Conservation (phyloP, 2,329 filamentous ascomycete species). For the Penicillium fuscoglaucum region DNA sequence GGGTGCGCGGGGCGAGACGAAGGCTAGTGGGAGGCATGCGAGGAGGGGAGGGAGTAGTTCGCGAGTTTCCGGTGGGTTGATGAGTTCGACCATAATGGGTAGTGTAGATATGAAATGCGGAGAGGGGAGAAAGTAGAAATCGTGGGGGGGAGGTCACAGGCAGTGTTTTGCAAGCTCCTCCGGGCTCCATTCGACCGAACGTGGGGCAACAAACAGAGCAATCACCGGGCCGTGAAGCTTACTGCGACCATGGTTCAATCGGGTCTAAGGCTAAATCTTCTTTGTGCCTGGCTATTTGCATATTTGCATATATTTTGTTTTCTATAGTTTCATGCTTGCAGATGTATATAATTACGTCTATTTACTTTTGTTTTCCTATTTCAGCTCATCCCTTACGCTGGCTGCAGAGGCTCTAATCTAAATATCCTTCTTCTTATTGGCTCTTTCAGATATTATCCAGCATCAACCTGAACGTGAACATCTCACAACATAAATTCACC, state of each 20-base stretch:
- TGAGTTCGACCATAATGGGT: constrained; percentile 53
- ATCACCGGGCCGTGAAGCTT: constrained; percentile 5
- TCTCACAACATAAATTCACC: background rate
- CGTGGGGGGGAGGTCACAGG: background rate
- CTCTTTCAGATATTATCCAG: background rate
- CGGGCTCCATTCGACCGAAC: constrained; percentile 22
- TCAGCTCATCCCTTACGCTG: background rate
- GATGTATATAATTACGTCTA: background rate
- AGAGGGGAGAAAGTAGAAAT: constrained; percentile 4
- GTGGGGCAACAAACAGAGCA: constrained; percentile 14
- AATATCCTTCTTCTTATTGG: background rate
- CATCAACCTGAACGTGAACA: background rate
- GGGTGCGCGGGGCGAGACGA: constrained; percentile 59
- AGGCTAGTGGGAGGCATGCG: constrained; percentile 63
- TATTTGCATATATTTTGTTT: background rate
- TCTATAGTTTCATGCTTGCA: background rate
- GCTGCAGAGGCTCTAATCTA: background rate
- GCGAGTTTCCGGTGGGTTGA: constrained; percentile 56
- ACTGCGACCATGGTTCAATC: background rate
- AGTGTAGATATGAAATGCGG: background rate
- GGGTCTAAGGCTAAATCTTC: background rate
- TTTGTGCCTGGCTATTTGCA: background rate
- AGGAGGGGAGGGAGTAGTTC: constrained; percentile 62
- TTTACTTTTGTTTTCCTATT: background rate
- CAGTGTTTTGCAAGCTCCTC: constrained; percentile 3